Evolutionary conservation across 2,329 filamentous ascomycete species (phyloP).

Genomic region (Neophaeococcomyces aloes): DNA sequence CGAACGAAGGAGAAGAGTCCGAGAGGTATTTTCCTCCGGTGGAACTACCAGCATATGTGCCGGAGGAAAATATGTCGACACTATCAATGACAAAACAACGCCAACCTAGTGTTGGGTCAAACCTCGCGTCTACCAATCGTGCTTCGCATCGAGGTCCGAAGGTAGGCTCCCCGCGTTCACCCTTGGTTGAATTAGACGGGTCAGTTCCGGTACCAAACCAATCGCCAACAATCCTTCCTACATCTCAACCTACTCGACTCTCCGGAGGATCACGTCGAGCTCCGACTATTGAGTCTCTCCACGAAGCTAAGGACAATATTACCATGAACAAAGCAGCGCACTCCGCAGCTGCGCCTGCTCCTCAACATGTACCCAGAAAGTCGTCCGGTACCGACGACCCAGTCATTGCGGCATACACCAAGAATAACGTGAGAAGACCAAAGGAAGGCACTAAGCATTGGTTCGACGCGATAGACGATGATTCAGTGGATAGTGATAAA

Average conservation of each 20-base stretch:
- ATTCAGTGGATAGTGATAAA: neutral
- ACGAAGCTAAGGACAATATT: neutral
- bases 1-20: neutral
- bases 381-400: neutral
- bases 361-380: neutral
- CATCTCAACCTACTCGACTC: neutral
- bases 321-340: neutral
- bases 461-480: conserved; percentile 1
- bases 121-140: conserved; percentile 7
- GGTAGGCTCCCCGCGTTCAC: neutral
- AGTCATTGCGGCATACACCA: neutral
- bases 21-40: conserved; percentile 10
- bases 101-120: conserved; percentile 18
- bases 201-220: neutral
- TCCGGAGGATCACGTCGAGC: neutral
- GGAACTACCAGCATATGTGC: conserved; percentile 21
- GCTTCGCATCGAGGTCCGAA: neutral
- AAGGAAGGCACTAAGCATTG: conserved; percentile 4
- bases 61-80: conserved; percentile 16
- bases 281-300: neutral
- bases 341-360: neutral
- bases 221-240: neutral
- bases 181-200: conserved; percentile 5
- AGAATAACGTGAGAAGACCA: conserved; percentile 1
- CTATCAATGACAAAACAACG: conserved; percentile 20